These are phyloP conservation scores for Chloranthus sessilifolius DNA, from an alignment of 164 flowering plant species.

Conservation along the genomic window DNA sequence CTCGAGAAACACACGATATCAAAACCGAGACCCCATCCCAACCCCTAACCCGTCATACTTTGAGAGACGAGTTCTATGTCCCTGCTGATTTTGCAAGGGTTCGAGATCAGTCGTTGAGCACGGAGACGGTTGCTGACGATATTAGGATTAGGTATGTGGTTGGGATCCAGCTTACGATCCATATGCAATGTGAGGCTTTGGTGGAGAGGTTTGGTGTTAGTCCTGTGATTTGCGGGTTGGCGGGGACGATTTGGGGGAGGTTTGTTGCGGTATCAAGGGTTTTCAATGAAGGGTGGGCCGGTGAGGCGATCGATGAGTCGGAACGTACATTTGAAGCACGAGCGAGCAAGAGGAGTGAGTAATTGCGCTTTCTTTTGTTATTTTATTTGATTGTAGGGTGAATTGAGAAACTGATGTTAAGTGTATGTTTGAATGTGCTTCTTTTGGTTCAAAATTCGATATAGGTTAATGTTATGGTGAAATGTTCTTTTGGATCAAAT, in stretches of 20 bases:
- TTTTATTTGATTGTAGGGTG: background rate
- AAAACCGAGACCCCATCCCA: background rate
- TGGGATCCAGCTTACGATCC: constrained; percentile 76
- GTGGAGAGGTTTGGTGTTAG: constrained; percentile 58
- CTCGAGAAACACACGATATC: constrained; percentile 24
- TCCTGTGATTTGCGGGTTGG: constrained; percentile 55
- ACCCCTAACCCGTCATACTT: constrained; percentile 8
- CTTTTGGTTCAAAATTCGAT: too few species aligned
- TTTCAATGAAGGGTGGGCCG: constrained; percentile 64
- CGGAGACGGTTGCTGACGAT: constrained; percentile 34
- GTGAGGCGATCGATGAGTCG: constrained; percentile 38
- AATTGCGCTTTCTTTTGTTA: background rate
- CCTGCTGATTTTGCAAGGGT: background rate
- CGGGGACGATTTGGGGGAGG: constrained; percentile 64
- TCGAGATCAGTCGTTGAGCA: background rate
- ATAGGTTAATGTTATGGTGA: too few species aligned
- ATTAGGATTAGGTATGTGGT: constrained; percentile 56
- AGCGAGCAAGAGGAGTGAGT: constrained; percentile 16
- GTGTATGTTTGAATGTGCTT: too few species aligned
- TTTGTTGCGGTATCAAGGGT: constrained; percentile 44
- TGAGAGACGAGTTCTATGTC: background rate
- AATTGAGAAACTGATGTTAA: too few species aligned
- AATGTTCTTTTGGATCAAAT: too few species aligned
- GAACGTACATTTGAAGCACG: constrained; percentile 30
- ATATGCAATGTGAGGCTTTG: constrained; percentile 65